Conservation (phyloP, 371 early-diverging fungal species). For the Blyttiomyces sp. region DNA sequence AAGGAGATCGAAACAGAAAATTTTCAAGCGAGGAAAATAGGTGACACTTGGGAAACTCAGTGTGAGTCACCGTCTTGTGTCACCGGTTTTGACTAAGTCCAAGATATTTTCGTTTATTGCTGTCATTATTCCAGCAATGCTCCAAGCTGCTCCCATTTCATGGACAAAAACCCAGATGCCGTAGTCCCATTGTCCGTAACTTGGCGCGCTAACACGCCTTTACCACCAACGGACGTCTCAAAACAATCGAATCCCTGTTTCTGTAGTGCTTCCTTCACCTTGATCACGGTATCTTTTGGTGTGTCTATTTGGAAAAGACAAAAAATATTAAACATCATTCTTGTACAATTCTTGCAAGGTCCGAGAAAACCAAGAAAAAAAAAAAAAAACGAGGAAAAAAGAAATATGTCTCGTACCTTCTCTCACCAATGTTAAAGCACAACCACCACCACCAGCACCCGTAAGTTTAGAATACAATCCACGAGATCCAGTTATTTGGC, state of each 20-base stretch:
- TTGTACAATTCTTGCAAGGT: not conserved
- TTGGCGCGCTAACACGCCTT: slow-evolving; percentile 56
- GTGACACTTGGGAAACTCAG: too few species aligned
- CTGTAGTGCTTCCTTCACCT: slow-evolving; percentile 44
- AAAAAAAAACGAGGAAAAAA: not conserved
- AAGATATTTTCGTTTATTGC: too few species aligned
- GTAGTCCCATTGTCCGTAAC: too few species aligned
- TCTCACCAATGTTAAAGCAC: slow-evolving; percentile 79
- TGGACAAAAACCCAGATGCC: too few species aligned
- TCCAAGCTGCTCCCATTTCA: too few species aligned
- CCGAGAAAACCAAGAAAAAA: slow-evolving; percentile 5
- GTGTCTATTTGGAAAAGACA: slow-evolving; percentile 9
- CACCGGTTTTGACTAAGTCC: too few species aligned
- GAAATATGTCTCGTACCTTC: slow-evolving; percentile 53
- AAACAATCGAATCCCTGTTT: slow-evolving; percentile 66
- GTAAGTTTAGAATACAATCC: slow-evolving; percentile 84
- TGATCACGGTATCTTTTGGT: slow-evolving; percentile 33
- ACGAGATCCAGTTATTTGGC: slow-evolving; percentile 56
- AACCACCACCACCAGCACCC: slow-evolving; percentile 98
- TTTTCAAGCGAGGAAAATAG: too few species aligned
- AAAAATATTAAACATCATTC: not conserved
- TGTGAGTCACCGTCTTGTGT: too few species aligned
- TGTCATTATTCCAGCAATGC: too few species aligned
- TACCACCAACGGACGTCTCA: slow-evolving; percentile 72
- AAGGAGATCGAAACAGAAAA: too few species aligned